Evolutionary conservation across 441 rosid species (phyloP), one percentile per base, ranked within the genome.

Genomic region (Iberis amara): DNA sequence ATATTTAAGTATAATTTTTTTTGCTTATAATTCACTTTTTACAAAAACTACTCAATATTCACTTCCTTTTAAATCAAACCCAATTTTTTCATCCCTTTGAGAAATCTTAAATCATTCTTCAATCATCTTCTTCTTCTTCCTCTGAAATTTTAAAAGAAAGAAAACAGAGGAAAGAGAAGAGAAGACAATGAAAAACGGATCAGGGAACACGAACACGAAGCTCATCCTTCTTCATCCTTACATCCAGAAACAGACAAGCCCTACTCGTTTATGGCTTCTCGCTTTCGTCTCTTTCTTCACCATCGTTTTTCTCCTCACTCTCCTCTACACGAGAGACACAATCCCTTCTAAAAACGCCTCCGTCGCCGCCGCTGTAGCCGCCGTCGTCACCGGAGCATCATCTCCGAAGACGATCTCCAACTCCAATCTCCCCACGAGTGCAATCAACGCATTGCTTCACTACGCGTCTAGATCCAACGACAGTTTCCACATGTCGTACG

Each of bases 151-250:
- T n/a, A n/a, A n/a, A n/a, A n/a, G n/a, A n/a, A n/a, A n/a, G n/a
- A n/a, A n/a, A n/a, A n/a, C n/a, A n/a, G n/a, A n/a, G n/a, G n/a
- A n/a, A n/a, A n/a, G n/a, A n/a, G n/a, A n/a, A n/a, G n/a, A n/a
- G n/a, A n/a, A n/a, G n/a, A 24, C 27, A 18, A 68, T 68, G 71
- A 66, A 66, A 49, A 66, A 21, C 36, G 70, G 70, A 27, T 3
- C 6, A 47, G 65, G 66, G n/a, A 66, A 69, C 67, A 72, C 69
- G 75, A 87, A 81, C 76, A 87, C 96, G 4, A 91, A 80, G 73
- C 88, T 87, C 13, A 87, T 91, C 59, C 90, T 91, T 45, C 77
- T 91, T 36, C 98, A 85, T 49, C 98, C 96, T 1, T 91, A 91
- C 43, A 75, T 91, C 68, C 96, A 85, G 51, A 91, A 91, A 58